A percentile compares a stretch with the other conserved stretches of the same genome.
These are phyloP conservation scores for Rosa rugosa DNA, from an alignment of 306 rosid species.

Conservation along the genomic window DNA sequence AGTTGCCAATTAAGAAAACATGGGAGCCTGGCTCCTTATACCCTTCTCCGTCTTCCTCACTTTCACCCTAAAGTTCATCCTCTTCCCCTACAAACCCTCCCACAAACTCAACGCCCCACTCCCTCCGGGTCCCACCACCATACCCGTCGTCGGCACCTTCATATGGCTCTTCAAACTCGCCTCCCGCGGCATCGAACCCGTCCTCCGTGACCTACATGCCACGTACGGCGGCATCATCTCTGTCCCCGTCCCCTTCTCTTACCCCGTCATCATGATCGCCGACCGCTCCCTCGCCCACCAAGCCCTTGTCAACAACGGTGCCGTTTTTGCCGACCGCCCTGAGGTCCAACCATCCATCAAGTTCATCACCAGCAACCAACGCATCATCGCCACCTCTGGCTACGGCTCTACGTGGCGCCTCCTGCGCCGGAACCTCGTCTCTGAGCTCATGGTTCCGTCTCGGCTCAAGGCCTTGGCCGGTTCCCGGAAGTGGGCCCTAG, in stretches of 20 bases:
- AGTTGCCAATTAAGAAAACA: neutral
- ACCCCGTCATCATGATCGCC: slow-evolving; percentile 19
- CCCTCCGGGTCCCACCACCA: slow-evolving; percentile 24
- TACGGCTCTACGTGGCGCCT: slow-evolving; percentile 30
- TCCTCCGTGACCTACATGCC: slow-evolving; percentile 29
- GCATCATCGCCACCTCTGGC: slow-evolving; percentile 10
- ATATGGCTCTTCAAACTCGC: slow-evolving; percentile 8
- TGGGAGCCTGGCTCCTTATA: slow-evolving; percentile 14
- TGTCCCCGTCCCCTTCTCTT: slow-evolving; percentile 17
- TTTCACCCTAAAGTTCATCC: neutral
- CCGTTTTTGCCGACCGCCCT: slow-evolving; percentile 29
- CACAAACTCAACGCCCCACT: neutral
- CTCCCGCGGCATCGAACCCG: neutral
- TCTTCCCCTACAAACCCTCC: neutral
- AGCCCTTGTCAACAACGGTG: slow-evolving; percentile 22
- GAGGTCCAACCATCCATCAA: neutral
- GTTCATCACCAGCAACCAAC: slow-evolving; percentile 16
- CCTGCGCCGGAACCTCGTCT: slow-evolving; percentile 29
- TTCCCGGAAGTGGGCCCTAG: slow-evolving; percentile 19
- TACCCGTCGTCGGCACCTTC: slow-evolving; percentile 20
- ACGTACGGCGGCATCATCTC: slow-evolving; percentile 22
- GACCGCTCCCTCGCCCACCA: slow-evolving; percentile 24
- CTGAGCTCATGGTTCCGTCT: slow-evolving; percentile 23
- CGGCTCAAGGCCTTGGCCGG: slow-evolving; percentile 5
- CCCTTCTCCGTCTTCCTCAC: neutral